A percentile compares a stretch with the other conserved stretches of the same genome.
Conservation (phyloP, 495 filamentous ascomycete species). For the Aspergillus nidulans region DNA sequence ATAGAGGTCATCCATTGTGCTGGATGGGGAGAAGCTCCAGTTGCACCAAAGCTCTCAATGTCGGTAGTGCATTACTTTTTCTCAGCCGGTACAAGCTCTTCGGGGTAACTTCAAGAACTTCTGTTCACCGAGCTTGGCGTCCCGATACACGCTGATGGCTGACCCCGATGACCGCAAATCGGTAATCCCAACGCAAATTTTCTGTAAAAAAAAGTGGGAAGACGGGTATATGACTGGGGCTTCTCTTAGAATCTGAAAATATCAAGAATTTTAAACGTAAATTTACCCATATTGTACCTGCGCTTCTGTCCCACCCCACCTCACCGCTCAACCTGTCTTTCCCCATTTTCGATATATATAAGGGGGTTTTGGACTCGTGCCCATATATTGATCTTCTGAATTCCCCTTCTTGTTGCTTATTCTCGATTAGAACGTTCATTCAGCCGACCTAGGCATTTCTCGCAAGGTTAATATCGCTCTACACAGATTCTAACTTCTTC, state of each 20-base stretch:
- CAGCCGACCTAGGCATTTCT: neutral
- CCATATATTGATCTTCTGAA: neutral
- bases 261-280: neutral
- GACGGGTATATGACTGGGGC: neutral
- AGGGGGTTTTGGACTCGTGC: neutral
- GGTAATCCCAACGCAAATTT: neutral
- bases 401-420: neutral
- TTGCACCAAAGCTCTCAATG: conserved; percentile 11
- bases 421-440: neutral
- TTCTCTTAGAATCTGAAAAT: neutral
- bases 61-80: conserved; percentile 19
- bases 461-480: neutral
- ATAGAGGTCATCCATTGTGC: conserved; percentile 75
- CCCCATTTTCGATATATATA: conserved; percentile 2
- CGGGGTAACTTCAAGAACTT: conserved; percentile 14
- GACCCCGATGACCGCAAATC: neutral
- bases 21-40: conserved; percentile 6
- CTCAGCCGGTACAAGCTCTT: conserved; percentile 11
- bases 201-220: neutral
- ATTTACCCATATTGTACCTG: conserved; percentile 3
- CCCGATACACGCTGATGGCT: conserved; percentile 1
- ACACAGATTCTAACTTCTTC: neutral
- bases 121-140: conserved; percentile 26
- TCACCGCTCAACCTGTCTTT: conserved; percentile 7
- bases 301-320: conserved; percentile 7